phyloP scores from a whole-genome alignment of 225 moss, liverwort and hornwort genomes.

The Physcomitrium patens region DNA sequence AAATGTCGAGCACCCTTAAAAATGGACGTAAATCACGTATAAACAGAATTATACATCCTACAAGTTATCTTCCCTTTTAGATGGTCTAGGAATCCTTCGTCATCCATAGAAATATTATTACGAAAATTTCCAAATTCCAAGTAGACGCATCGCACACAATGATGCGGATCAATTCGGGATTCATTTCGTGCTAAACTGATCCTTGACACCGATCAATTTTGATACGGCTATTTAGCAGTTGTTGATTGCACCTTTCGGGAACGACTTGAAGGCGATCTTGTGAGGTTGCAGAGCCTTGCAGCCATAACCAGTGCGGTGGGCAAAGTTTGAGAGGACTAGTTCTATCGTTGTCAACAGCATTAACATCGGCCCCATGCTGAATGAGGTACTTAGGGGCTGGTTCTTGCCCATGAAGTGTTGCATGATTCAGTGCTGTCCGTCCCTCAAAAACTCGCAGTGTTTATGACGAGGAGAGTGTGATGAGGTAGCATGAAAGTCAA shows the following conservation, averaged over 20 bases:
- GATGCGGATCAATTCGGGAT: conserved; percentile 12
- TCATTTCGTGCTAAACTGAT: conserved; percentile 24
- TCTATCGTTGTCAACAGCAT: conserved; percentile 65
- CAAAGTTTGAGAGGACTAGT: conserved; percentile 53
- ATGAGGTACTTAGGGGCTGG: conserved; percentile 62
- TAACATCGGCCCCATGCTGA: conserved; percentile 59
- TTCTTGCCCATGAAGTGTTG: conserved; percentile 66
- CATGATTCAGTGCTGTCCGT: conserved; percentile 71
- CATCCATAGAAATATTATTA: conserved; percentile 16
- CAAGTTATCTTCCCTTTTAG: conserved; percentile 29
- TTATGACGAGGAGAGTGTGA: not conserved
- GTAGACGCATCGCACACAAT: conserved; percentile 8
- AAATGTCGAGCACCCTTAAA: conserved; percentile 22
- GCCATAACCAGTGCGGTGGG: conserved; percentile 59
- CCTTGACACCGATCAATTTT: conserved; percentile 3
- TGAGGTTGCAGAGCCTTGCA: conserved; percentile 42
- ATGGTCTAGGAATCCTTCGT: conserved; percentile 30
- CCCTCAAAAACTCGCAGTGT: conserved; percentile 63
- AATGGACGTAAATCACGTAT: conserved; percentile 40
- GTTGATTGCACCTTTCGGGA: conserved; percentile 12
- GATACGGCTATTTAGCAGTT: conserved; percentile 9
- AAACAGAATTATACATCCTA: conserved; percentile 37
- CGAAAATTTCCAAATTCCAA: conserved; percentile 27
- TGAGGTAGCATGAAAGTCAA: not conserved
- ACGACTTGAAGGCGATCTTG: conserved; percentile 7